These are phyloP conservation scores for Nymphaea colorata DNA, from an alignment of 164 flowering plant genomes.

Conservation along the genomic window DNA sequence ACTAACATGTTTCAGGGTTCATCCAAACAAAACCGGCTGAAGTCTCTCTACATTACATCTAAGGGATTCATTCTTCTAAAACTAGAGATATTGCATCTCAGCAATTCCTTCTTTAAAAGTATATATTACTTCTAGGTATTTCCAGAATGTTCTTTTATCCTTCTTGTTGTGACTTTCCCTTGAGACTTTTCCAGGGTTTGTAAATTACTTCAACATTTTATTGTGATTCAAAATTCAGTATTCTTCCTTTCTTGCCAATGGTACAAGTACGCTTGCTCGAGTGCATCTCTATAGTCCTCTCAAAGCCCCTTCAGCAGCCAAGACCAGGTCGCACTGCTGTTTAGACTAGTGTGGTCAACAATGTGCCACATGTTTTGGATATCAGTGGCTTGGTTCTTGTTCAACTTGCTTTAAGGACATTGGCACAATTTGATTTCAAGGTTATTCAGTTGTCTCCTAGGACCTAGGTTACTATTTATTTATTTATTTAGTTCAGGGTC, in stretches of 20 bases:
- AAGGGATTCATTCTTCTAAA: too few relatives aligned
- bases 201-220: conserved; percentile 1
- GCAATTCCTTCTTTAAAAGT: too few relatives aligned
- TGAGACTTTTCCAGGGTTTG: neutral
- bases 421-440: conserved; percentile 85
- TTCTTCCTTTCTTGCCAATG: conserved; percentile 73
- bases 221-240: conserved; percentile 31
- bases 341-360: conserved; percentile 33
- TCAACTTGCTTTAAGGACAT: conserved; percentile 90
- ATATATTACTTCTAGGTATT: conserved; percentile 57
- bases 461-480: neutral
- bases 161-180: neutral
- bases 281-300: conserved; percentile 69
- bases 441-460: conserved; percentile 17
- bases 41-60: too few relatives aligned
- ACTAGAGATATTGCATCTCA: too few relatives aligned
- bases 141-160: neutral
- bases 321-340: conserved; percentile 31
- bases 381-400: conserved; percentile 61
- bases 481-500: conserved; percentile 48
- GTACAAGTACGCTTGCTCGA: conserved; percentile 86
- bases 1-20: too few relatives aligned
- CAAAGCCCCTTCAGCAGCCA: conserved; percentile 46
- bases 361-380: conserved; percentile 46
- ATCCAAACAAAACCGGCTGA: too few relatives aligned